phyloP scores from a whole-genome alignment of 495 filamentous ascomycete species.

The Hypoxylon trugodes region DNA sequence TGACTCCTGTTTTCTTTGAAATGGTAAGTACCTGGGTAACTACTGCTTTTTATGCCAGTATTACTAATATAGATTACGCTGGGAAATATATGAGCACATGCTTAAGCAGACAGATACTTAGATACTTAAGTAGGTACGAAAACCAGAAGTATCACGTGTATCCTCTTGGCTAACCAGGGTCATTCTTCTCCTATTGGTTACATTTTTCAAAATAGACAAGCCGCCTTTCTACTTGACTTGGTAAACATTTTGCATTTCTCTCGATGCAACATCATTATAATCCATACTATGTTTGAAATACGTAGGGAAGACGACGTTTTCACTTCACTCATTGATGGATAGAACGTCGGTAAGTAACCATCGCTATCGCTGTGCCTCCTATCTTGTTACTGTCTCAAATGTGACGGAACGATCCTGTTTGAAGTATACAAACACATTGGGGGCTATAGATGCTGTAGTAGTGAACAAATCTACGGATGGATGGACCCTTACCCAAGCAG shows the following conservation, averaged over 20 bases:
- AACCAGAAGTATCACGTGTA: slow-evolving; percentile 42
- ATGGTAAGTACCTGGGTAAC: too few relatives aligned
- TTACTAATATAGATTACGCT: too few relatives aligned
- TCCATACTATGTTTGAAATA: not conserved
- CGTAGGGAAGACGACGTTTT: too few relatives aligned
- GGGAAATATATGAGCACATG: too few relatives aligned
- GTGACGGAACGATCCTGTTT: slow-evolving; percentile 22
- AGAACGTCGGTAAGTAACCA: not conserved
- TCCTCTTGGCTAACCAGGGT: slow-evolving; percentile 20
- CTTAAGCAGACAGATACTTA: too few relatives aligned
- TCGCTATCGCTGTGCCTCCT: slow-evolving; percentile 8
- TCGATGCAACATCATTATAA: slow-evolving; percentile 16
- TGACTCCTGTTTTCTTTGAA: too few relatives aligned
- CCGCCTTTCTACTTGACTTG: slow-evolving; percentile 6
- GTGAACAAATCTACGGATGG: not conserved
- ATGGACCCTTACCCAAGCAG: not conserved
- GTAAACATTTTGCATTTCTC: slow-evolving; percentile 12
- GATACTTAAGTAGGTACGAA: too few relatives aligned
- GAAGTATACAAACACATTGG: slow-evolving; percentile 25
- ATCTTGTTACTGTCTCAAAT: slow-evolving; percentile 8
- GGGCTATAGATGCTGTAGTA: slow-evolving; percentile 11
- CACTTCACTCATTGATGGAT: not conserved
- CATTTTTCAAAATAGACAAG: slow-evolving; percentile 22
- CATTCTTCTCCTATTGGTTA: slow-evolving; percentile 19
- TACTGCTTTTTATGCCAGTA: too few relatives aligned